Conservation (phyloP, 192 early-diverging fungal genomes). For the Linnemannia zychae region DNA sequence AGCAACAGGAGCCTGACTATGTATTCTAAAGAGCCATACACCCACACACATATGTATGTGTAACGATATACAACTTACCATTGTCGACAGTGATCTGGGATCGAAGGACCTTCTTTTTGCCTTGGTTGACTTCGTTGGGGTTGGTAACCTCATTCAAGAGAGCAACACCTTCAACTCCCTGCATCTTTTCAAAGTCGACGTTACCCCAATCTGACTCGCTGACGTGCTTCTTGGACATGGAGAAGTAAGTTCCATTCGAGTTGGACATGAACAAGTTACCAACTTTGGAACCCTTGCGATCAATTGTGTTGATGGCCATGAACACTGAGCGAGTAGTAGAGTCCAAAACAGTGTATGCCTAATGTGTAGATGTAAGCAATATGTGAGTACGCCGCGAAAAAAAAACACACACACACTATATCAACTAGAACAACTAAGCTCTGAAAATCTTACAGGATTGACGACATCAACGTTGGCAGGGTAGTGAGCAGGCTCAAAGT, state of each 20-base stretch:
- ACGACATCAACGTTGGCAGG: conserved; percentile 77
- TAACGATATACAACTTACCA: conserved; percentile 61
- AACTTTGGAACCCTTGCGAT: conserved; percentile 70
- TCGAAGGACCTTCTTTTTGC: conserved; percentile 71
- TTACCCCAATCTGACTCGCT: conserved; percentile 81
- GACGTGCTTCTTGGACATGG: conserved; percentile 74
- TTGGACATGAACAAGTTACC: conserved; percentile 94
- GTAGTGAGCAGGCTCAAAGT: conserved; percentile 79
- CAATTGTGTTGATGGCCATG: conserved; percentile 75
- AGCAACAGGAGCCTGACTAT: too few species aligned
- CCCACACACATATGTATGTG: too few species aligned
- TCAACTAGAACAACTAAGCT: not conserved
- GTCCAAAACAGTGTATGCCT: conserved; percentile 82
- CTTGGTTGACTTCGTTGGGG: conserved; percentile 64
- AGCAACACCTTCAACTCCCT: conserved; percentile 87
- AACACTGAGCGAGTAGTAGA: conserved; percentile 71
- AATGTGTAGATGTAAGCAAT: too few species aligned
- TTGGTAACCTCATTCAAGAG: conserved; percentile 88
- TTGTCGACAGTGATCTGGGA: conserved; percentile 86
- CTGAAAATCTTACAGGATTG: conserved; percentile 45
- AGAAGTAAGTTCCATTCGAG: conserved; percentile 89
- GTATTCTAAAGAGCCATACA: too few species aligned
- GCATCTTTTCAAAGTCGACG: conserved; percentile 95
- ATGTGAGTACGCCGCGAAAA: too few species aligned
- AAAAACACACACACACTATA: not conserved